Percentiles rank a stretch among this genome's conserved stretches.
phyloP scores from a whole-genome alignment of 1,284 basidiomycete genomes.

The Wallemia ichthyophaga region DNA sequence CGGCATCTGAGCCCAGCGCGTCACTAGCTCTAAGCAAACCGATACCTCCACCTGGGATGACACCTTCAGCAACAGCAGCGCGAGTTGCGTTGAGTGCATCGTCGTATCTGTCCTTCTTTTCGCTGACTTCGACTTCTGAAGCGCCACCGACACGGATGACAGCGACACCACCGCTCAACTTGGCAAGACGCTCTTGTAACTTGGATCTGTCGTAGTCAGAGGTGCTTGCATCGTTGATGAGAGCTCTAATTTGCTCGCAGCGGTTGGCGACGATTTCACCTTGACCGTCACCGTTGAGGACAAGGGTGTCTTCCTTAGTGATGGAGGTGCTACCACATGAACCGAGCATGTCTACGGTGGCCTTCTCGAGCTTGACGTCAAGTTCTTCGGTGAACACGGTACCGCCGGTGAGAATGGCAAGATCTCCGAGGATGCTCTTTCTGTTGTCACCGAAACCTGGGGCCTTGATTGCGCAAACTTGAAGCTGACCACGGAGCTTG shows the following conservation, averaged over 20 bases:
- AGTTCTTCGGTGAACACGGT: conserved; percentile 95
- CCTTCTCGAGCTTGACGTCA: conserved; percentile 86
- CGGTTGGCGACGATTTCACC: conserved; percentile 60
- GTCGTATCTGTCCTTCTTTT: conserved; percentile 98
- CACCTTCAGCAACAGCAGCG: conserved; percentile 92
- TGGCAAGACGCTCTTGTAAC: conserved; percentile 86
- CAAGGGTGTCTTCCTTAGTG: conserved; percentile 94
- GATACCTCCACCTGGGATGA: conserved; percentile 80
- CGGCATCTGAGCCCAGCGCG: conserved; percentile 40
- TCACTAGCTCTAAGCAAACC: conserved; percentile 55
- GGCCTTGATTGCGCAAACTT: conserved; percentile 78
- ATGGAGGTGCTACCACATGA: conserved; percentile 72
- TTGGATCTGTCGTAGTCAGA: conserved; percentile 84
- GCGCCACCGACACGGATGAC: conserved; percentile 93
- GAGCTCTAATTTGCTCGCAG: conserved; percentile 76
- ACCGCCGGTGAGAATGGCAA: conserved; percentile 86
- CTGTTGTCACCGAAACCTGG: conserved; percentile 98
- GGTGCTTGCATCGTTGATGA: conserved; percentile 55
- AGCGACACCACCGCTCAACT: conserved; percentile 81
- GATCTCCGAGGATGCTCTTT: conserved; percentile 85
- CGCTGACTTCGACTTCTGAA: conserved; percentile 82
- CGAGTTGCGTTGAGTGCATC: conserved; percentile 91
- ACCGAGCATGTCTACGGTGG: conserved; percentile 66
- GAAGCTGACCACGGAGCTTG: conserved; percentile 89
- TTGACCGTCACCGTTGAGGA: conserved; percentile 71